Evolutionary conservation across 1,139 yeast species (phyloP).

Genomic region (Hemisphaericaspora subhashii): DNA sequence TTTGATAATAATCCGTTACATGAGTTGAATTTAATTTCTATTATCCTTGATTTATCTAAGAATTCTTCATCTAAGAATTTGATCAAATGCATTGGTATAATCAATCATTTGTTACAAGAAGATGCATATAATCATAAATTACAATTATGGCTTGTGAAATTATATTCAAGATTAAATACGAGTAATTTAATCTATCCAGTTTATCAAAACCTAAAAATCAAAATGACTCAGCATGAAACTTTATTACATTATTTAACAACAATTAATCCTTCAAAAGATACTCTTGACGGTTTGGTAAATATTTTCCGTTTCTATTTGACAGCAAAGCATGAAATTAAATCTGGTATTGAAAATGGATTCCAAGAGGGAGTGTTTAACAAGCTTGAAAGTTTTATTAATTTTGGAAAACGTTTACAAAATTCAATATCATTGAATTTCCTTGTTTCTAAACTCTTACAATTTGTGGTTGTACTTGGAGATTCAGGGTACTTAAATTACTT

Average conservation of each 20-base stretch:
- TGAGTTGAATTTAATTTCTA: slow-evolving; percentile 59
- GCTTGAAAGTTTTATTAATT: slow-evolving; percentile 58
- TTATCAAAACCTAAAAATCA: slow-evolving; percentile 58
- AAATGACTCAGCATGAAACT: slow-evolving; percentile 79
- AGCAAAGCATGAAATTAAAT: slow-evolving; percentile 50
- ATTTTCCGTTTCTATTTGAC: slow-evolving; percentile 51
- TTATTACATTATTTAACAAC: slow-evolving; percentile 57
- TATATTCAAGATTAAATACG: slow-evolving; percentile 63
- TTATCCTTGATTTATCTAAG: slow-evolving; percentile 22
- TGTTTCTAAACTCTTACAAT: slow-evolving; percentile 34
- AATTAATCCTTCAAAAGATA: slow-evolving; percentile 39
- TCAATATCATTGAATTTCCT: slow-evolving; percentile 40
- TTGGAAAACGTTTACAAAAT: slow-evolving; percentile 40
- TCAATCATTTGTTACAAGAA: slow-evolving; percentile 47
- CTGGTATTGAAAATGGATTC: slow-evolving; percentile 51
- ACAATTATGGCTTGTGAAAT: slow-evolving; percentile 66
- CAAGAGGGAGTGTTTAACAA: slow-evolving; percentile 58
- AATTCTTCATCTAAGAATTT: slow-evolving; percentile 15
- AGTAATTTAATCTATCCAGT: slow-evolving; percentile 50
- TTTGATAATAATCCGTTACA: slow-evolving; percentile 45
- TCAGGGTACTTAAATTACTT: slow-evolving; percentile 33
- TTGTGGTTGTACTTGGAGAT: slow-evolving; percentile 36
- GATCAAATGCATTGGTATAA: slow-evolving; percentile 36
- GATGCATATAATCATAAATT: slow-evolving; percentile 70
- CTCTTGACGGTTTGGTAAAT: slow-evolving; percentile 27